These are phyloP conservation scores for Meyerozyma guilliermondii DNA, from an alignment of 1,139 yeast species.

Conservation along the genomic window DNA sequence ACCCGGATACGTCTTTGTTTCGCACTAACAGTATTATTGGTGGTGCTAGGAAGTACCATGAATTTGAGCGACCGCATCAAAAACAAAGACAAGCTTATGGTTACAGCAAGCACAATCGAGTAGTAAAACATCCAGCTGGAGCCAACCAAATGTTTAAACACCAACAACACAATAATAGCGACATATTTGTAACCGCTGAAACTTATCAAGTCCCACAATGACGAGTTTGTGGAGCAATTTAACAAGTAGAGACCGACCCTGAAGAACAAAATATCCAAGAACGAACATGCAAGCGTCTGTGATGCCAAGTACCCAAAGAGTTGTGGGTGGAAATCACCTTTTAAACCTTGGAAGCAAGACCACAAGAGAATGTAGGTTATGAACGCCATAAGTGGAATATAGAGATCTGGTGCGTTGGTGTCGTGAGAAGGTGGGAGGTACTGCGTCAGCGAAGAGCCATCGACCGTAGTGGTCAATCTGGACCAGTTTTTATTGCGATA, in stretches of 20 bases:
- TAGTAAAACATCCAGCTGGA: slow-evolving; percentile 34
- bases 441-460: slow-evolving; percentile 30
- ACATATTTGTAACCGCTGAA: slow-evolving; percentile 95
- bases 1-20: slow-evolving; percentile 78
- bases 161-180: slow-evolving; percentile 56
- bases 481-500: slow-evolving; percentile 81
- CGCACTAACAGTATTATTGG: slow-evolving; percentile 51
- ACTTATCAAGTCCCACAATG: slow-evolving; percentile 77
- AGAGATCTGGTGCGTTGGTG: slow-evolving; percentile 92
- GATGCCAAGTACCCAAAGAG: slow-evolving; percentile 87
- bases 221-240: slow-evolving; percentile 48
- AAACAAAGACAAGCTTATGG: slow-evolving; percentile 58
- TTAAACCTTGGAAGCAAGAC: slow-evolving; percentile 81
- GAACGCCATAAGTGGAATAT: slow-evolving; percentile 90
- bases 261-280: slow-evolving; percentile 57
- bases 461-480: slow-evolving; percentile 44
- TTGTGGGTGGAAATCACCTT: slow-evolving; percentile 92
- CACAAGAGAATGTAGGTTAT: slow-evolving; percentile 82
- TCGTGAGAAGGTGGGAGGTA: slow-evolving; percentile 78
- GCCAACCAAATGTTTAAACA: slow-evolving; percentile 40
- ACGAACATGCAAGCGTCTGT: slow-evolving; percentile 77
- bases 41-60: slow-evolving; percentile 59
- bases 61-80: slow-evolving; percentile 80
- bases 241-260: slow-evolving; percentile 41
- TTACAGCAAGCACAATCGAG: slow-evolving; percentile 36